phyloP scores from a whole-genome alignment of 805 yeast genomes.

The Brettanomyces custersianus region DNA sequence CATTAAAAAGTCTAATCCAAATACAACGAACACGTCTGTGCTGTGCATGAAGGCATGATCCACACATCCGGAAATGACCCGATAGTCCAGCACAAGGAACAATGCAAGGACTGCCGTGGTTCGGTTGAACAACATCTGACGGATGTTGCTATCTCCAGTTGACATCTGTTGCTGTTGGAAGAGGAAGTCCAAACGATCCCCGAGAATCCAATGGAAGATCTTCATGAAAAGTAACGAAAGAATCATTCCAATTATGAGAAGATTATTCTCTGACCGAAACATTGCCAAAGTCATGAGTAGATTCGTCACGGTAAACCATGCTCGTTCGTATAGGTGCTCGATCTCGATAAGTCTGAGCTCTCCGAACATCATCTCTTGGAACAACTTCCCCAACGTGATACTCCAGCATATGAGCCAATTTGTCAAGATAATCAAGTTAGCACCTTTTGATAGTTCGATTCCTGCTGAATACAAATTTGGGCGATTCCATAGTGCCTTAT shows the following conservation, averaged over 20 bases:
- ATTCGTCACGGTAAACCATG: conserved; percentile 56
- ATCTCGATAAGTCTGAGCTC: conserved; percentile 63
- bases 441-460: conserved; percentile 42
- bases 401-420: conserved; percentile 33
- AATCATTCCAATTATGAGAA: conserved; percentile 30
- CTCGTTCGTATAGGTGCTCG: conserved; percentile 63
- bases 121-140: conserved; percentile 26
- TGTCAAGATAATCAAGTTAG: conserved; percentile 31
- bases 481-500: conserved; percentile 30
- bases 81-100: conserved; percentile 42
- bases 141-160: conserved; percentile 12
- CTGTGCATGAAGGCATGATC: conserved; percentile 42
- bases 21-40: conserved; percentile 52
- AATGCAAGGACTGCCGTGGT: conserved; percentile 35
- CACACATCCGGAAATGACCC: conserved; percentile 45
- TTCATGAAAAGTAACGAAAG: conserved; percentile 42
- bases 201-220: conserved; percentile 69
- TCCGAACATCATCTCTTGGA: conserved; percentile 59
- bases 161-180: conserved; percentile 32
- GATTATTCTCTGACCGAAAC: conserved; percentile 38
- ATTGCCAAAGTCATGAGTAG: conserved; percentile 49
- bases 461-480: conserved; percentile 44
- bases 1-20: conserved; percentile 71
- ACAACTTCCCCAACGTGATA: conserved; percentile 33
- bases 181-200: conserved; percentile 37